These are phyloP conservation scores for Mucor lusitanicus DNA, from an alignment of 371 early-diverging fungal species.

Conservation along the genomic window DNA sequence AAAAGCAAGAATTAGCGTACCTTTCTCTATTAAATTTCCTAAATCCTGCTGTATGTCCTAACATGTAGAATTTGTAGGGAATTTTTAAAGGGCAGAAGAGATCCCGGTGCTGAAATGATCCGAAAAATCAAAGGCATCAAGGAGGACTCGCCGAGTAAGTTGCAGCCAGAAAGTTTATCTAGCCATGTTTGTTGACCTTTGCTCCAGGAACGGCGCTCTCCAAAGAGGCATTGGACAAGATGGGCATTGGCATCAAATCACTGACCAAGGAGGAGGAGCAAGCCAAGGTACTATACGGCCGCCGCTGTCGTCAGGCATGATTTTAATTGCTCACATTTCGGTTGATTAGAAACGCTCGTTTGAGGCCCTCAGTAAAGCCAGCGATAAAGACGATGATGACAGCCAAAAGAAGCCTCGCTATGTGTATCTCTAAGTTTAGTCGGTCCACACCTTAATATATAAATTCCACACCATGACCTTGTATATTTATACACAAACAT, in stretches of 20 bases:
- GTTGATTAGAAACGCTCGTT: conserved; percentile 36
- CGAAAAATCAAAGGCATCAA: conserved; percentile 40
- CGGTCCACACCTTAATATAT: conserved; percentile 14
- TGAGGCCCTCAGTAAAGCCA: conserved; percentile 28
- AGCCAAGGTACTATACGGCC: conserved; percentile 31
- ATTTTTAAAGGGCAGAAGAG: conserved; percentile 35
- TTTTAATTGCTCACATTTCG: conserved; percentile 2
- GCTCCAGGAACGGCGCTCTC: conserved; percentile 26
- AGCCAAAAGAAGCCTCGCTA: conserved; percentile 37
- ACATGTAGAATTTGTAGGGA: conserved; percentile 23
- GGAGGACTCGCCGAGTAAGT: conserved; percentile 30
- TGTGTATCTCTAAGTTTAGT: conserved; percentile 30
- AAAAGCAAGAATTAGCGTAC: conserved; percentile 13
- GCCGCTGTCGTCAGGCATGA: not conserved
- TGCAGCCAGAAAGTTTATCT: not conserved
- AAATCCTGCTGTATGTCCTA: conserved; percentile 6
- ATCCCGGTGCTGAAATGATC: conserved; percentile 46
- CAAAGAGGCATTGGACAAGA: conserved; percentile 34
- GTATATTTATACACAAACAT: conserved; percentile 15
- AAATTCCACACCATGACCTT: conserved; percentile 16
- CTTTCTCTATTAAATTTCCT: not conserved
- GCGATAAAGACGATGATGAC: not conserved
- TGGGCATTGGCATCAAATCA: conserved; percentile 27
- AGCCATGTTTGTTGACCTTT: not conserved
- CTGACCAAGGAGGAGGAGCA: conserved; percentile 33